phyloP scores from a whole-genome alignment of 768 basidiomycete genomes.

The Podaxis rugospora region DNA sequence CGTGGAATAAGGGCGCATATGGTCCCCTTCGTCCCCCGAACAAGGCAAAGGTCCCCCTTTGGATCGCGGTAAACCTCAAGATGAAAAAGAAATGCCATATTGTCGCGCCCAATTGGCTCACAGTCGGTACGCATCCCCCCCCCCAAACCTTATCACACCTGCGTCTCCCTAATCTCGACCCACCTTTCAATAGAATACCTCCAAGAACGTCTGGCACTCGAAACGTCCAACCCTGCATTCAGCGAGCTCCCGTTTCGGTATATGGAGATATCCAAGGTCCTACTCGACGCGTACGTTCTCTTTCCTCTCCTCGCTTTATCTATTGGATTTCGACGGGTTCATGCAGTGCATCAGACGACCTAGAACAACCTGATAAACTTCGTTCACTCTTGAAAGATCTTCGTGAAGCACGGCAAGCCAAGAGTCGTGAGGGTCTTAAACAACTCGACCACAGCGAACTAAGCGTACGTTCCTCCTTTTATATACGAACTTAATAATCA shows the following conservation, averaged over 20 bases:
- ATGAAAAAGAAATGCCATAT: slow-evolving; percentile 93
- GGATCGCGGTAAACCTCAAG: slow-evolving; percentile 95
- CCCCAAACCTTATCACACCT: background rate
- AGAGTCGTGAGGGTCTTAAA: slow-evolving; percentile 81
- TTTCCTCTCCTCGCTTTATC: background rate
- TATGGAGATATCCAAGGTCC: slow-evolving; percentile 84
- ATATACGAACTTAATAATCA: background rate
- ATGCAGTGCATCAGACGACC: slow-evolving; percentile 82
- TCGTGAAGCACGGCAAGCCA: slow-evolving; percentile 94
- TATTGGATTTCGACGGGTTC: background rate
- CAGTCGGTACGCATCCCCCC: slow-evolving; percentile 59
- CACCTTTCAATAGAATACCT: slow-evolving; percentile 62
- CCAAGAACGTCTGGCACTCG: slow-evolving; percentile 66
- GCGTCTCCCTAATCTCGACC: background rate
- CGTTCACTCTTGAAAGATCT: slow-evolving; percentile 87
- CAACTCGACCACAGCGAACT: slow-evolving; percentile 80
- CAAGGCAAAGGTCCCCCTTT: slow-evolving; percentile 83
- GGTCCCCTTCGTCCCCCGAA: slow-evolving; percentile 90
- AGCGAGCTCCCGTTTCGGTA: slow-evolving; percentile 83
- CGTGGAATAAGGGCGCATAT: slow-evolving; percentile 66
- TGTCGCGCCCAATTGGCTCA: slow-evolving; percentile 86
- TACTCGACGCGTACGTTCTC: slow-evolving; percentile 81
- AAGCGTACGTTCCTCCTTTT: slow-evolving; percentile 44
- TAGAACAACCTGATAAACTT: slow-evolving; percentile 79
- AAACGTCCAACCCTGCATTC: slow-evolving; percentile 72